A percentile compares a stretch with the other conserved stretches of the same genome.
Conservation (phyloP, 139 green algal genomes). For the Auxenochlorella protothecoides region DNA sequence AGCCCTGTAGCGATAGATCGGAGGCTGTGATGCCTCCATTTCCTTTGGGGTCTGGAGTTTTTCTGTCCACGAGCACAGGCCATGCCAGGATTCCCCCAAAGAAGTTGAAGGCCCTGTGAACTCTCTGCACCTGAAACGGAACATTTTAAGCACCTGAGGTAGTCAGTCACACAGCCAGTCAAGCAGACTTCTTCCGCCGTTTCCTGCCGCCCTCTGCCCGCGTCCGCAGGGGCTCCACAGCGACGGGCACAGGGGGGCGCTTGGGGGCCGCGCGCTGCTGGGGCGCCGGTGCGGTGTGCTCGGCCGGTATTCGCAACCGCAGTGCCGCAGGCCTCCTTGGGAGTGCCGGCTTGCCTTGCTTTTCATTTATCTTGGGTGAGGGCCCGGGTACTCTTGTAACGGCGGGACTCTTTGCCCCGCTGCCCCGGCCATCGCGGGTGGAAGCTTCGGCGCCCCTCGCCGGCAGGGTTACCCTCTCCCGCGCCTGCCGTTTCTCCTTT, state of each 20-base stretch:
- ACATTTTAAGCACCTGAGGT: neutral
- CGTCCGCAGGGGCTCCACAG: constrained; percentile 22
- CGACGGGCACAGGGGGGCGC: too few relatives aligned
- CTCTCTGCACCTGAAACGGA: neutral
- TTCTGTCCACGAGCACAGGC: neutral
- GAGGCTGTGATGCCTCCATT: too few relatives aligned
- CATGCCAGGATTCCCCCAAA: neutral
- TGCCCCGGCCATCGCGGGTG: too few relatives aligned
- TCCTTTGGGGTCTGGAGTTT: neutral
- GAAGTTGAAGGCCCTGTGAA: neutral
- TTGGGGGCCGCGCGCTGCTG: too few relatives aligned
- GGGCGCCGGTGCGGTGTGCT: too few relatives aligned
- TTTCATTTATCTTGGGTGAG: too few relatives aligned
- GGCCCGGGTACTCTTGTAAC: too few relatives aligned
- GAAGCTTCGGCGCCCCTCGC: too few relatives aligned
- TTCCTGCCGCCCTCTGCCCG: constrained; percentile 47
- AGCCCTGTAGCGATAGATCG: neutral
- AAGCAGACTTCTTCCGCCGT: constrained; percentile 23
- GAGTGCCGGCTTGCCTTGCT: too few relatives aligned
- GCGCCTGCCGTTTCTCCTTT: neutral
- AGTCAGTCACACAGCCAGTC: neutral
- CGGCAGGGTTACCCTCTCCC: neutral
- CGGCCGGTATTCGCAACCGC: too few relatives aligned
- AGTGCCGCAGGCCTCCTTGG: too few relatives aligned
- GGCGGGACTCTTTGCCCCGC: too few relatives aligned